Evolutionary conservation across 2,329 filamentous ascomycete species (phyloP), one percentile per base, ranked within the genome.

Genomic region (Colletotrichum sp.): DNA sequence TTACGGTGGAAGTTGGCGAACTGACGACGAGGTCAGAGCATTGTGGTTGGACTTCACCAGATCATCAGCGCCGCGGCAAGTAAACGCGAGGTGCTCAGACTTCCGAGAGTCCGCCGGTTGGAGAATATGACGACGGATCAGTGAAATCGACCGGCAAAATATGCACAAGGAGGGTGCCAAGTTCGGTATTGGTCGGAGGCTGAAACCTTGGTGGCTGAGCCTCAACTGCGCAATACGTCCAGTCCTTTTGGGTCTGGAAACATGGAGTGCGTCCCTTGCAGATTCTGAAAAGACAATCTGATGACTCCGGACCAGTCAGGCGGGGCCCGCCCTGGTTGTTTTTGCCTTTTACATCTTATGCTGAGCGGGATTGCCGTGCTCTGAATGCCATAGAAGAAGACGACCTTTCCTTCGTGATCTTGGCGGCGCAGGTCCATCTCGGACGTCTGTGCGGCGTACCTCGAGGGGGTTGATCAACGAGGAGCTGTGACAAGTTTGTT

Each of bases 121-220:
- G 36, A 64, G 34, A 68, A 15, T 21, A 75, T 57, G 60, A 71
- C 65, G 66, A 67, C 65, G 38, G 61, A 36, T 48, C 12, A 38
- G 55, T 36, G 55, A 43, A 30, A 55, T 32, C 28, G 26, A 16
- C 28, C 43, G 57, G 57, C 63, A 64, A 76, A 61, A 10, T 71
- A n/a, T 71, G 61, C 66, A 26, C 32, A 28, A 64, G 38, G 72
- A 70, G 63, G 66, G 58, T 61, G 74, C 74, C 74, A 76, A 75
- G 74, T 75, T 75, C 61, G 55, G 74, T 71, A 60, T 58, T 55
- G 61, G 71, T 71, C 71, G 66, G 72, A 71, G 67, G 74, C 72
- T 76, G 74, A 76, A 76, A 76, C 74, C 63, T 36, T 71, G 30
- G 74, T 71, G 72, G 74, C 74, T 48, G 66, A 43, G 74, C 66